Percentiles rank a stretch among this genome's conserved stretches.
These are phyloP conservation scores for Aspergillus funiculosus DNA, from an alignment of 495 filamentous ascomycete genomes.

Conservation along the genomic window DNA sequence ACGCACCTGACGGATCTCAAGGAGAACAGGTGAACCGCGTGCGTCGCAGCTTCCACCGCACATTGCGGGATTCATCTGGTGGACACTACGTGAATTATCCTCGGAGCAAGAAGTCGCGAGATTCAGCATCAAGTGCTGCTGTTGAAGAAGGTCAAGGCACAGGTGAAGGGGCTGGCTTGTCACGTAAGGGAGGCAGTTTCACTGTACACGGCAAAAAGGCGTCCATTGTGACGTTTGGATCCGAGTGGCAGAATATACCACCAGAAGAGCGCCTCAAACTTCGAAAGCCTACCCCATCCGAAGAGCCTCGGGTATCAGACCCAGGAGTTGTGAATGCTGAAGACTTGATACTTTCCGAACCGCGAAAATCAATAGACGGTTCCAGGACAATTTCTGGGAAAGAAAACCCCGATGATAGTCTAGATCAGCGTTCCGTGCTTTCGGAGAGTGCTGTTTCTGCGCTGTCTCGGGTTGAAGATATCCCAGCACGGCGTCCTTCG, in stretches of 20 bases:
- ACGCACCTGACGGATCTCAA: constrained; percentile 29
- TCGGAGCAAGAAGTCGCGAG: constrained; percentile 70
- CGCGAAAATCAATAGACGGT: constrained; percentile 22
- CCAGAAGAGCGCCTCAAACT: constrained; percentile 67
- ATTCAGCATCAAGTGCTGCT: constrained; percentile 56
- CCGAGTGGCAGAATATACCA: constrained; percentile 78
- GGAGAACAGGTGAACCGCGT: constrained; percentile 48
- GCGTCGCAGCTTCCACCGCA: constrained; percentile 87
- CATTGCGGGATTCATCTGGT: constrained; percentile 75
- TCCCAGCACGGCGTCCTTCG: not conserved
- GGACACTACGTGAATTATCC: constrained; percentile 58
- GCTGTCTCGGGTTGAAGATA: not conserved
- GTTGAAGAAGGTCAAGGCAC: constrained; percentile 51
- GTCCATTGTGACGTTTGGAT: constrained; percentile 88
- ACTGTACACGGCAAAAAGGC: constrained; percentile 98
- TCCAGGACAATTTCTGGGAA: constrained; percentile 22
- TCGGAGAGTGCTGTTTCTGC: constrained; percentile 13
- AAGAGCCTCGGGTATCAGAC: constrained; percentile 42
- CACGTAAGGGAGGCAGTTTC: constrained; percentile 78
- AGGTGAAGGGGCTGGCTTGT: constrained; percentile 58
- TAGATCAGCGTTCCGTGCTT: constrained; percentile 9
- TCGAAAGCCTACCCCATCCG: constrained; percentile 46
- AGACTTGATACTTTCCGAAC: constrained; percentile 23
- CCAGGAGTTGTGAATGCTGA: constrained; percentile 28
- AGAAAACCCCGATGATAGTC: constrained; percentile 13